phyloP scores from a whole-genome alignment of 768 basidiomycete genomes.

The Trametes maxima region DNA sequence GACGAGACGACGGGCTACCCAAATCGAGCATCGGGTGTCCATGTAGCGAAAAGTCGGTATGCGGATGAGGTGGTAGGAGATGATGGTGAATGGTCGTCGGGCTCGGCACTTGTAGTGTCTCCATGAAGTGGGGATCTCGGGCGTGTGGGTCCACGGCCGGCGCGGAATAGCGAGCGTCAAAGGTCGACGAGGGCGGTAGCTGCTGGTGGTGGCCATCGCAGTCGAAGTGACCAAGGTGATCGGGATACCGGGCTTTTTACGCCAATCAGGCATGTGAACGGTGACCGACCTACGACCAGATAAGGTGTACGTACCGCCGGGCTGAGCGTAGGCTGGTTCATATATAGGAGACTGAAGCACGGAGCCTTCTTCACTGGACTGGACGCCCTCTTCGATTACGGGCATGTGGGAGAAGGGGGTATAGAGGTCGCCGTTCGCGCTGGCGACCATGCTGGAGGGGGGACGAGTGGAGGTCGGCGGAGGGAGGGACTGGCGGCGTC shows the following conservation, averaged over 20 bases:
- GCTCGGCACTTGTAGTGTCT: conserved; percentile 32
- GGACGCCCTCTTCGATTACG: conserved; percentile 63
- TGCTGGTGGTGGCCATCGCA: conserved; percentile 25
- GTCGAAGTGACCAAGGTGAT: conserved; percentile 39
- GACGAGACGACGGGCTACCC: conserved; percentile 22
- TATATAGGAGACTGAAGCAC: conserved; percentile 75
- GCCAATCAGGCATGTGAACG: conserved; percentile 35
- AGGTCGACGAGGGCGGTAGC: conserved; percentile 24
- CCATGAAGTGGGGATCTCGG: conserved; percentile 32
- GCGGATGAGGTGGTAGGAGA: conserved; percentile 21
- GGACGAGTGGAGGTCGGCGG: conserved; percentile 25
- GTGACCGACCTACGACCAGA: conserved; percentile 35
- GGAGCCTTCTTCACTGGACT: conserved; percentile 77
- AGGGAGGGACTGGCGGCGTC: conserved; percentile 27
- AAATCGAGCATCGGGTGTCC: conserved; percentile 31
- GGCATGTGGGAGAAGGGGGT: conserved; percentile 55
- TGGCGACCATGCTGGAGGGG: conserved; percentile 54
- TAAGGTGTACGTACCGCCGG: conserved; percentile 39
- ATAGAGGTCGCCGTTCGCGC: conserved; percentile 55
- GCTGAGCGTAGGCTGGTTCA: conserved; percentile 48
- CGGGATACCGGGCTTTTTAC: conserved; percentile 77
- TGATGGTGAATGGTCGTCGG: conserved; percentile 28
- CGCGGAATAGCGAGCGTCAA: conserved; percentile 31
- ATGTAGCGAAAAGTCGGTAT: conserved; percentile 26
- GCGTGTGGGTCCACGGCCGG: conserved; percentile 28